A percentile compares a stretch with the other conserved stretches of the same genome.
phyloP scores from a whole-genome alignment of 176 grass and related monocot species.

The Musa beccarii region DNA sequence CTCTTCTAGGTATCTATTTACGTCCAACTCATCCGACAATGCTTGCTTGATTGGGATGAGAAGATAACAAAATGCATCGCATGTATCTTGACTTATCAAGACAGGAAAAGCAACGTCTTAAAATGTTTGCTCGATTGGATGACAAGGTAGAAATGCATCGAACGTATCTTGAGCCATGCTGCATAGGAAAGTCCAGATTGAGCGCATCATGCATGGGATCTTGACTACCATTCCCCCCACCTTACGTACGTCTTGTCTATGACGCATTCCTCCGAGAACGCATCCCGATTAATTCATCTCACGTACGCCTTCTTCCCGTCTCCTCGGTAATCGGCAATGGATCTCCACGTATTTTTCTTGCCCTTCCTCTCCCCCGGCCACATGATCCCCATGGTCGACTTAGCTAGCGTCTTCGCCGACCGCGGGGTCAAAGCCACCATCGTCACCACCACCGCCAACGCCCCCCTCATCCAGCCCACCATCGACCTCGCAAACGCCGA shows the following conservation, averaged over 20 bases:
- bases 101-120: too few relatives aligned
- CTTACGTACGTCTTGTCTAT: background rate
- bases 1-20: too few relatives aligned
- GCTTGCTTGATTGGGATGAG: too few relatives aligned
- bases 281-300: background rate
- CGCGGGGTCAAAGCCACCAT: constrained; percentile 43
- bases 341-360: constrained; percentile 55
- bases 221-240: too few relatives aligned
- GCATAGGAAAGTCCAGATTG: too few relatives aligned
- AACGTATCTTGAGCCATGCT: too few relatives aligned
- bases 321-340: background rate
- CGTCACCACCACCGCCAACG: constrained; percentile 40
- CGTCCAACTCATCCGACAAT: too few relatives aligned
- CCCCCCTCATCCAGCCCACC: constrained; percentile 16
- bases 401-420: constrained; percentile 36
- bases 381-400: constrained; percentile 45
- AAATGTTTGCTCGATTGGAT: too few relatives aligned
- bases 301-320: background rate
- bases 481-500: constrained; percentile 32
- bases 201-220: too few relatives aligned
- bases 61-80: too few relatives aligned
- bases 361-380: constrained; percentile 46
- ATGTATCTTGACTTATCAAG: too few relatives aligned
- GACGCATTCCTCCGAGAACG: background rate
- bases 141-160: too few relatives aligned